Percentiles rank a stretch among this genome's conserved stretches.
phyloP scores from a whole-genome alignment of 2,329 filamentous ascomycete species.

The Penicillium oxalicum region DNA sequence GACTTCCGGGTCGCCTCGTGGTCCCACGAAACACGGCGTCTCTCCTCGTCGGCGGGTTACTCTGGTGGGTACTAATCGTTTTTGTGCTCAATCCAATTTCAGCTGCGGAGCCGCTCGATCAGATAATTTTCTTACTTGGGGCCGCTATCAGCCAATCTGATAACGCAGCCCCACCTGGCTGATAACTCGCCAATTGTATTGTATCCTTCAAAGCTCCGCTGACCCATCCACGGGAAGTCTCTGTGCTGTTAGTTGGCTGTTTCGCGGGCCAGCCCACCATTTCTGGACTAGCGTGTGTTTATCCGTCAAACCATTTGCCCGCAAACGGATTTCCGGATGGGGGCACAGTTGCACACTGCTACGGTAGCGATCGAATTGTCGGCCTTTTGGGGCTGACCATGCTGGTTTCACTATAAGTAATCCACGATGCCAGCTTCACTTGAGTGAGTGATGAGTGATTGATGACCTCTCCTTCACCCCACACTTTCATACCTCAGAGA shows the following conservation, averaged over 20 bases:
- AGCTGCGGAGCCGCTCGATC: not conserved
- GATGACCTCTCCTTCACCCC: too few relatives aligned
- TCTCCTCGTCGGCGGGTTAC: not conserved
- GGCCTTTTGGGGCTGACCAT: not conserved
- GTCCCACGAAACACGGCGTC: too few relatives aligned
- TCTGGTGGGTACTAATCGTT: not conserved
- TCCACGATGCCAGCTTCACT: too few relatives aligned
- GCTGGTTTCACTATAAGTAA: too few relatives aligned
- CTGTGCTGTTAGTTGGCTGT: not conserved
- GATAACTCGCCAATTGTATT: not conserved
- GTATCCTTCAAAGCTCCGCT: not conserved
- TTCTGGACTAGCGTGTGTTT: not conserved
- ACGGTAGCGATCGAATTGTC: not conserved
- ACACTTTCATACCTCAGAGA: too few relatives aligned
- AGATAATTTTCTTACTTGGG: not conserved
- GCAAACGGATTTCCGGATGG: conserved; percentile 2
- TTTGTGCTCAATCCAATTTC: not conserved
- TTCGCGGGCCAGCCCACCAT: not conserved
- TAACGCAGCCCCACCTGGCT: not conserved
- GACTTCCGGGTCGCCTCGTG: too few relatives aligned
- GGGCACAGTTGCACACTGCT: not conserved
- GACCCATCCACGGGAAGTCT: not conserved
- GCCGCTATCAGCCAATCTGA: conserved; percentile 1
- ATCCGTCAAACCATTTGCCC: not conserved
- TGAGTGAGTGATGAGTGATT: too few relatives aligned